Percentiles rank a stretch among this genome's conserved stretches.
phyloP scores from a whole-genome alignment of 169 alveolate genomes.

The Eimeria sp. region DNA sequence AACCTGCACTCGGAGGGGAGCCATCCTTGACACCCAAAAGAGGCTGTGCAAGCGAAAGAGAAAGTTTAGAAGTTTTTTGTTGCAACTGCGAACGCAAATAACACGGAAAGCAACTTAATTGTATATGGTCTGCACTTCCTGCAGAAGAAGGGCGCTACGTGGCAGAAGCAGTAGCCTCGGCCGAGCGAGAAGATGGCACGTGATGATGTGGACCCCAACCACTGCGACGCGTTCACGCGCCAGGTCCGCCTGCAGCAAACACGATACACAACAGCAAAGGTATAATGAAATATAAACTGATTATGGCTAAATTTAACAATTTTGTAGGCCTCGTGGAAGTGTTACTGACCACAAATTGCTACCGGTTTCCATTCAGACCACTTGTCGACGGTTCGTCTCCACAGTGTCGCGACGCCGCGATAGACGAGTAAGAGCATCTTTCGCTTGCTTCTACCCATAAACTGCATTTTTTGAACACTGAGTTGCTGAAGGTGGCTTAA shows the following conservation, averaged over 20 bases:
- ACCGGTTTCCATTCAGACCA: not conserved
- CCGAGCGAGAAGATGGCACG: not conserved
- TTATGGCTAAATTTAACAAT: not conserved
- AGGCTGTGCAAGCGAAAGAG: not conserved
- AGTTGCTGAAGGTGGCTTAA: not conserved
- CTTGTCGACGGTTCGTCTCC: slow-evolving; percentile 1
- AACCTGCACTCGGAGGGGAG: slow-evolving; percentile 53
- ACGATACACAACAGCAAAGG: not conserved
- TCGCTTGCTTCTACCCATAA: not conserved
- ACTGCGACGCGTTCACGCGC: slow-evolving; percentile 23
- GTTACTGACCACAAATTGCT: not conserved
- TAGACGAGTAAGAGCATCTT: not conserved
- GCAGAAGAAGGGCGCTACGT: not conserved
- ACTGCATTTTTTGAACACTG: not conserved
- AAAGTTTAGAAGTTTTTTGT: not conserved
- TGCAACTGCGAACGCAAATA: not conserved
- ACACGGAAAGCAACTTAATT: not conserved
- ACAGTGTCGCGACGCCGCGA: not conserved
- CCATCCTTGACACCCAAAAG: not conserved
- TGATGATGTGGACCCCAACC: slow-evolving; percentile 1
- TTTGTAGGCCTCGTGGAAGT: not conserved
- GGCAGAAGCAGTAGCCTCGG: not conserved
- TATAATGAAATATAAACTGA: not conserved
- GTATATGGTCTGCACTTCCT: not conserved
- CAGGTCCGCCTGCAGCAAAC: not conserved